Evolutionary conservation across 2,329 filamentous ascomycete species (phyloP).

Genomic region (Phialophora verrucosa): DNA sequence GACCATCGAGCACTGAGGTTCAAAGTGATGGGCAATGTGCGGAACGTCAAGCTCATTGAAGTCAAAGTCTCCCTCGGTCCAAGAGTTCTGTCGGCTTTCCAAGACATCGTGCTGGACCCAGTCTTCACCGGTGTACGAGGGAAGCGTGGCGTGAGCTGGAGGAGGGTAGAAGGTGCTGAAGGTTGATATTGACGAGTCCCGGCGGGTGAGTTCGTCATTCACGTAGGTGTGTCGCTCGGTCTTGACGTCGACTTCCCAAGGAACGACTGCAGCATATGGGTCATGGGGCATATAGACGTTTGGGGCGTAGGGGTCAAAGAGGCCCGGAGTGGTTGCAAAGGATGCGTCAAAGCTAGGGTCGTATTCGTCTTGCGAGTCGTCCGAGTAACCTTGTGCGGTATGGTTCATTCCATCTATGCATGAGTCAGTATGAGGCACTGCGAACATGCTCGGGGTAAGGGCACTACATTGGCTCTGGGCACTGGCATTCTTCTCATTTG

Average conservation of each 20-base stretch:
- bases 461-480: slow-evolving; percentile 45
- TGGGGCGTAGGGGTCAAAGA: slow-evolving; percentile 50
- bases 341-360: slow-evolving; percentile 72
- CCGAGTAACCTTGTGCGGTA: slow-evolving; percentile 68
- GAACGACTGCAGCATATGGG: slow-evolving; percentile 59
- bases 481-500: slow-evolving; percentile 78
- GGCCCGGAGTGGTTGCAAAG: slow-evolving; percentile 52
- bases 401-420: slow-evolving; percentile 26
- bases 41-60: slow-evolving; percentile 84
- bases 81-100: slow-evolving; percentile 70
- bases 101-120: slow-evolving; percentile 64
- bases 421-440: slow-evolving; percentile 14
- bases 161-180: slow-evolving; percentile 91
- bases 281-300: slow-evolving; percentile 63
- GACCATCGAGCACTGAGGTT: slow-evolving; percentile 57
- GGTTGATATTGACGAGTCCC: slow-evolving; percentile 86
- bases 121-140: slow-evolving; percentile 65
- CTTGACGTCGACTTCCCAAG: slow-evolving; percentile 95
- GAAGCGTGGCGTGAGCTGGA: slow-evolving; percentile 67
- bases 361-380: slow-evolving; percentile 76
- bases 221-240: slow-evolving; percentile 93
- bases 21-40: slow-evolving; percentile 66
- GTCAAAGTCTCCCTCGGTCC: slow-evolving; percentile 66
- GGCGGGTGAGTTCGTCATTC: slow-evolving; percentile 82
- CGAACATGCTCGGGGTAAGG: neutral